Evolutionary conservation across 2,329 filamentous ascomycete genomes (phyloP).

Genomic region (Paraconiothyrium brasiliense): DNA sequence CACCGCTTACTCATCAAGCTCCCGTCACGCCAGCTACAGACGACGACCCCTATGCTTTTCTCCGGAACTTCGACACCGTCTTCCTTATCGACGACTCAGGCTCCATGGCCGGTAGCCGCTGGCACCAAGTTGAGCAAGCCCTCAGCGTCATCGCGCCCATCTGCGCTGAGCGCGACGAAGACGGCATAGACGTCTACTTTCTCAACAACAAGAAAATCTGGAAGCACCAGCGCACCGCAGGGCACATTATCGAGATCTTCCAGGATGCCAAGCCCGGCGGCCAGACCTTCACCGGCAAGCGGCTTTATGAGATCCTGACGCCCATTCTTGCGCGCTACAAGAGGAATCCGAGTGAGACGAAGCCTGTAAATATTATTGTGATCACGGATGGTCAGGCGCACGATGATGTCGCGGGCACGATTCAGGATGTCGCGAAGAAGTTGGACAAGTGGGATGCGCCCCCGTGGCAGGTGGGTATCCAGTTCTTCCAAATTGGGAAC

Average conservation of each 20-base stretch:
- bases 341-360: constrained; percentile 62
- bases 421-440: constrained; percentile 73
- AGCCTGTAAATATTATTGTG: constrained; percentile 89
- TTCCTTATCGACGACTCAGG: constrained; percentile 94
- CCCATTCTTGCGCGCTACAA: constrained; percentile 73
- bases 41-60: constrained; percentile 79
- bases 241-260: constrained; percentile 75
- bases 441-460: constrained; percentile 76
- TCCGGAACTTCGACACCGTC: constrained; percentile 82
- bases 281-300: constrained; percentile 77
- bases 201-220: constrained; percentile 76
- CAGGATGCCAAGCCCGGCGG: constrained; percentile 69
- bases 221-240: constrained; percentile 68
- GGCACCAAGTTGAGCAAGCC: constrained; percentile 77
- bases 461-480: constrained; percentile 85
- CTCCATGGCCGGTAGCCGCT: constrained; percentile 81
- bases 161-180: constrained; percentile 79
- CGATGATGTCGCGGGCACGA: constrained; percentile 76
- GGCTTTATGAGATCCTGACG: constrained; percentile 75
- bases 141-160: constrained; percentile 81
- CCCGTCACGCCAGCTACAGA: constrained; percentile 32
- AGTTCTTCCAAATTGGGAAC: constrained; percentile 93
- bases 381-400: constrained; percentile 87
- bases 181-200: constrained; percentile 93
- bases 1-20: constrained; percentile 11